These are phyloP conservation scores for Globisporangium radiosum DNA, from an alignment of 352 stramenopile species.

Conservation along the genomic window DNA sequence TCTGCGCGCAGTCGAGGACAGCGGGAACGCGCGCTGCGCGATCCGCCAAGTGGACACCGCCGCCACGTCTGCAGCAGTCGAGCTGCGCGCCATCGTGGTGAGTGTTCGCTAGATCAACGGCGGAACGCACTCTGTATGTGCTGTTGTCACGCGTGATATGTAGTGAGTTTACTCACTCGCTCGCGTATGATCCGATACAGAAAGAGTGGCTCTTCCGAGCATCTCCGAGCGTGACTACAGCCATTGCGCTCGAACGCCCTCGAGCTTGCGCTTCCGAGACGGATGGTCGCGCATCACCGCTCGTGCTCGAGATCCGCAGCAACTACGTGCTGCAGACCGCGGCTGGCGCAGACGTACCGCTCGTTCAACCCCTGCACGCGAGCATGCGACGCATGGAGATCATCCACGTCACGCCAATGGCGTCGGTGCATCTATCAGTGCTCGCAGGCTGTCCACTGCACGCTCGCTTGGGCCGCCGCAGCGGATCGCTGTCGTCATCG, in stretches of 20 bases:
- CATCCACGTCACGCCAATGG: slow-evolving; percentile 26
- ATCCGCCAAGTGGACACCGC: slow-evolving; percentile 29
- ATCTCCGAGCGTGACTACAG: slow-evolving; percentile 5
- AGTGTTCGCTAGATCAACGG: not conserved
- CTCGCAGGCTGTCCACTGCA: slow-evolving; percentile 34
- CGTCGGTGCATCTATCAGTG: slow-evolving; percentile 27
- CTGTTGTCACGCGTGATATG: not conserved
- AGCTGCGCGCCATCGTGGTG: slow-evolving; percentile 32
- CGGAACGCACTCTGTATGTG: not conserved
- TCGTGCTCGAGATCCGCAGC: slow-evolving; percentile 16
- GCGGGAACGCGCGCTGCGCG: slow-evolving; percentile 13
- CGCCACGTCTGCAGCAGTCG: slow-evolving; percentile 8
- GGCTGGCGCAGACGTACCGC: slow-evolving; percentile 1
- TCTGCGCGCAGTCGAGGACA: slow-evolving; percentile 18
- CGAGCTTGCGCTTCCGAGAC: too few species aligned
- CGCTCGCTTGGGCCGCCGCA: not conserved
- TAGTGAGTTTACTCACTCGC: too few species aligned
- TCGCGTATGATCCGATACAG: slow-evolving; percentile 9
- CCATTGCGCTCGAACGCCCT: not conserved
- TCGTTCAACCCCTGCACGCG: slow-evolving; percentile 16
- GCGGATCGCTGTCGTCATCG: too few species aligned
- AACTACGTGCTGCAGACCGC: slow-evolving; percentile 16
- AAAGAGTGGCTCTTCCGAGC: slow-evolving; percentile 36
- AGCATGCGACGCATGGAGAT: slow-evolving; percentile 16
- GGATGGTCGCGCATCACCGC: not conserved